Evolutionary conservation across 225 moss, liverwort and hornwort genomes (phyloP).

Genomic region (Bryum argenteum): DNA sequence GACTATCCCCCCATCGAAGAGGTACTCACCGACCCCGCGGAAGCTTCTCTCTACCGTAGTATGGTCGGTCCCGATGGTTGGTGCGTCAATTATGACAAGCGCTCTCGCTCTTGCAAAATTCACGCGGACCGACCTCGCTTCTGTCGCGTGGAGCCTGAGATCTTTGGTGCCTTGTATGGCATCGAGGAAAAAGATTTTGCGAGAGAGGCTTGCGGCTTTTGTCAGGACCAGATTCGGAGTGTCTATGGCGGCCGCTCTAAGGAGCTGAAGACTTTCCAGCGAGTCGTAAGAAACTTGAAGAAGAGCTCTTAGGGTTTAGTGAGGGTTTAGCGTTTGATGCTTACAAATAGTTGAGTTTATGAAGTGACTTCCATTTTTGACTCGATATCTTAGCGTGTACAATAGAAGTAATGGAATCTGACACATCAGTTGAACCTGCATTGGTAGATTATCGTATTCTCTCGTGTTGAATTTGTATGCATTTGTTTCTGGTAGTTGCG

Average conservation of each 20-base stretch:
- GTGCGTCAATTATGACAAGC: constrained; percentile 62
- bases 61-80: constrained; percentile 61
- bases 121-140: constrained; percentile 60
- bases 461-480: too few relatives aligned
- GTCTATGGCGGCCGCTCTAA: constrained; percentile 65
- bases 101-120: constrained; percentile 48
- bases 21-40: constrained; percentile 48
- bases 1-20: constrained; percentile 61
- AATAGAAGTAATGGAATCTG: too few relatives aligned
- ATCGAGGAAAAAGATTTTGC: constrained; percentile 58
- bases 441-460: too few relatives aligned
- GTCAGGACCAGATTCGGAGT: constrained; percentile 61
- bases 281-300: constrained; percentile 49
- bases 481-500: constrained; percentile 23
- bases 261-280: constrained; percentile 65
- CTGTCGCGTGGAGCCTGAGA: constrained; percentile 59
- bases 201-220: constrained; percentile 57
- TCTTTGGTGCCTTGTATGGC: constrained; percentile 50
- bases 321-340: constrained; percentile 15
- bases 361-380: constrained; percentile 8
- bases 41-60: constrained; percentile 49
- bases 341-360: not conserved
- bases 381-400: too few relatives aligned
- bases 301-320: constrained; percentile 30
- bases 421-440: too few relatives aligned